Base-by-base conservation (phyloP, 2,329 filamentous ascomycete genomes). In the Fusarium sp. region DNA sequence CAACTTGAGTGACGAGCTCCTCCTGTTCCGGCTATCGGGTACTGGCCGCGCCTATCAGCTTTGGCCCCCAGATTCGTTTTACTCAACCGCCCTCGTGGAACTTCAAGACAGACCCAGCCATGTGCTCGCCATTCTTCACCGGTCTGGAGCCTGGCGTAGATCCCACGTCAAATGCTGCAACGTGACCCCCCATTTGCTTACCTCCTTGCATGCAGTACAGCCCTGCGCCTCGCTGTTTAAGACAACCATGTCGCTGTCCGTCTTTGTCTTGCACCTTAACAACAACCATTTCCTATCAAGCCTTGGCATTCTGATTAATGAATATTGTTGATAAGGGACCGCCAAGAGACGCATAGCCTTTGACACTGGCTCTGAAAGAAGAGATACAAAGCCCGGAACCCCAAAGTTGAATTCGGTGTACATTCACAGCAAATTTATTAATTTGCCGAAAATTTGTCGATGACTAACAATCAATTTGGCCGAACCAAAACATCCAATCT, bases 61-160 rank as follows among this genome's bases (percentile, higher is more conserved):
- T 44, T 29, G 15, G 38, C 48, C 56, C 58, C 26, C 47, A 63
- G 61, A n/a, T 28, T 28, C n/a, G 37, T 54, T 38, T 48, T 37
- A 49, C 48, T 69, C 54, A 64, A 52, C 57, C 65, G 63, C 33
- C 48, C 47, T 70, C 58, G 55, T 72, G 72, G 61, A 57, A 59
- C 57, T 47, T 56, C 39, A 61, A 57, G 37, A 71, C 47, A 62
- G 57, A 44, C 31, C 54, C 70, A 65, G 67, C 66, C 42, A 31
- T 20, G 49, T 31, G 16, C 16, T 53, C 23, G 16, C 18, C 62
- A 61, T 63, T 54, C 58, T 59, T 74, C 59, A 74, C 72, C 72
- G 72, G 72, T 74, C 69, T 56, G 67, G 69, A 63, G 63, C 69
- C 50, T 63, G 61, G 63, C 66, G 63, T 67, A 66, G 50, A 71